Conservation (phyloP, 2,329 filamentous ascomycete genomes). For the Cordyceps fumosorosea region DNA sequence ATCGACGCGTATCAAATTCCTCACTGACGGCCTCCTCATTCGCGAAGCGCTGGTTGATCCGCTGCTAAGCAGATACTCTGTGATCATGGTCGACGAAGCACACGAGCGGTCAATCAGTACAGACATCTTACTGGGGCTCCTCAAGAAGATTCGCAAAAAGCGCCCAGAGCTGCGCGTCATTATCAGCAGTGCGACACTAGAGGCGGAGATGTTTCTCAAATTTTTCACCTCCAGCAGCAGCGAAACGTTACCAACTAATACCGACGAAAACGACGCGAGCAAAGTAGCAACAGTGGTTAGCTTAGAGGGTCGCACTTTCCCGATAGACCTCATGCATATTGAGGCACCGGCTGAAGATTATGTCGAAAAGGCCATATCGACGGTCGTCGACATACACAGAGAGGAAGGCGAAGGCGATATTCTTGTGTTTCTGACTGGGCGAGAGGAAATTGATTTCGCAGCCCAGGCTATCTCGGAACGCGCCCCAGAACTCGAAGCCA, state of each 20-base stretch:
- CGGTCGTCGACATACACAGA: slow-evolving; percentile 80
- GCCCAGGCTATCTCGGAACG: slow-evolving; percentile 75
- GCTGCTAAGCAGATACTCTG: slow-evolving; percentile 80
- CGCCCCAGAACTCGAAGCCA: slow-evolving; percentile 48
- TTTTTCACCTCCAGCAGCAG: slow-evolving; percentile 59
- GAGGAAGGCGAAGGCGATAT: slow-evolving; percentile 80
- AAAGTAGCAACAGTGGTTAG: slow-evolving; percentile 57
- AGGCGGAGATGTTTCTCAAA: slow-evolving; percentile 75
- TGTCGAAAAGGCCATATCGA: slow-evolving; percentile 72
- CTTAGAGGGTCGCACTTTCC: slow-evolving; percentile 80
- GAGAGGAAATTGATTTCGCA: slow-evolving; percentile 83
- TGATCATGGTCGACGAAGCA: slow-evolving; percentile 97
- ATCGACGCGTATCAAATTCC: slow-evolving; percentile 83
- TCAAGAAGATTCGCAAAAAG: slow-evolving; percentile 83
- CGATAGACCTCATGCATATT: slow-evolving; percentile 80
- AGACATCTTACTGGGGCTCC: slow-evolving; percentile 82
- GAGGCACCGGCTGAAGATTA: slow-evolving; percentile 78
- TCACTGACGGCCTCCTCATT: slow-evolving; percentile 88
- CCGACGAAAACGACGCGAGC: slow-evolving; percentile 24
- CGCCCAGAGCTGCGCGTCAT: slow-evolving; percentile 79
- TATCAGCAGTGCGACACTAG: slow-evolving; percentile 86
- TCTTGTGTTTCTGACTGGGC: slow-evolving; percentile 82
- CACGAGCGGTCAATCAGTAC: slow-evolving; percentile 91
- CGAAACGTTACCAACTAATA: slow-evolving; percentile 24
- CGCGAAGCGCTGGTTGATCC: slow-evolving; percentile 92